Evolutionary conservation across 805 yeast genomes (phyloP).

Genomic region (Saturnispora sekii): DNA sequence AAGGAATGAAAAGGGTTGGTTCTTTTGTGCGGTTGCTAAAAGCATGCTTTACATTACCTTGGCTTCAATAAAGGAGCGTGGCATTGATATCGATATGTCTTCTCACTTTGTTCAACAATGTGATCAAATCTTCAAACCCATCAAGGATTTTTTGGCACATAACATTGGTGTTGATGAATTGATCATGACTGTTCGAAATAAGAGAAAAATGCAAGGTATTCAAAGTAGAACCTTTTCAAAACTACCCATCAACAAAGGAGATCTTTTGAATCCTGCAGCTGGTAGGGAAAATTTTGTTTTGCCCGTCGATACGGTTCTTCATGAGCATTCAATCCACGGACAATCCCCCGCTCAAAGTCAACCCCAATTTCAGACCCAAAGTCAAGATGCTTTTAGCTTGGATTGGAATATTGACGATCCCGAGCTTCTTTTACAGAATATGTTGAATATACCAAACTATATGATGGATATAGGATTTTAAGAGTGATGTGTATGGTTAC

Average conservation of each 20-base stretch:
- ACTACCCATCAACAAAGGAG: background rate
- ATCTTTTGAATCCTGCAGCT: background rate
- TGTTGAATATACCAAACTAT: slow-evolving; percentile 26
- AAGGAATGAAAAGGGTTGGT: slow-evolving; percentile 13
- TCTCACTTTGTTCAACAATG: background rate
- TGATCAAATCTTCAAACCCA: slow-evolving; percentile 1
- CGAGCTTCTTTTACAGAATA: slow-evolving; percentile 21
- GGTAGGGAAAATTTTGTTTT: background rate
- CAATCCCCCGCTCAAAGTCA: too few relatives aligned
- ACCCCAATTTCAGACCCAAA: background rate
- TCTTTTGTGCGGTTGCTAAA: slow-evolving; percentile 14
- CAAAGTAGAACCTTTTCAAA: background rate
- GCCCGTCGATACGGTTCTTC: background rate
- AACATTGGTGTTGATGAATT: slow-evolving; percentile 4
- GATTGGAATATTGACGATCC: slow-evolving; percentile 7
- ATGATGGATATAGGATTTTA: slow-evolving; percentile 17
- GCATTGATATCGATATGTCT: background rate
- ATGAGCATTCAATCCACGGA: too few relatives aligned
- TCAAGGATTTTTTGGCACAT: background rate
- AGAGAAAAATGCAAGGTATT: background rate
- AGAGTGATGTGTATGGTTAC: background rate
- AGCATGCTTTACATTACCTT: slow-evolving; percentile 20
- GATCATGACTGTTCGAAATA: slow-evolving; percentile 2
- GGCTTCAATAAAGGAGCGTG: background rate
- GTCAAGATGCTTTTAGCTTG: background rate